Evolutionary conservation across 208 protist genomes (phyloP), one percentile per base, ranked within the genome.

Genomic region (Wallacemonas collosoma): DNA sequence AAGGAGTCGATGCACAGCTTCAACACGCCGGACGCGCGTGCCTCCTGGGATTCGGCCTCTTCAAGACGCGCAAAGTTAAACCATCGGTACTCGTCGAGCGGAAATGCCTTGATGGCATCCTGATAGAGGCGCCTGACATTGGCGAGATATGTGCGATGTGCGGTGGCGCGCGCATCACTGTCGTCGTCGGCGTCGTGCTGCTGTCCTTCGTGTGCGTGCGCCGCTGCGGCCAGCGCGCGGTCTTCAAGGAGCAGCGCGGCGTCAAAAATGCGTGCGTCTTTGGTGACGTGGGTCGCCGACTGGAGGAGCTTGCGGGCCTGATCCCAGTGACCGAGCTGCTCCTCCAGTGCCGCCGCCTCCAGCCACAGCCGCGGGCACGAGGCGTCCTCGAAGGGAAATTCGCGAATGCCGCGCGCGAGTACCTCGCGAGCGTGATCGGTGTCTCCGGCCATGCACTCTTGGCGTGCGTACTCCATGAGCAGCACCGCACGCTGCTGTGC

Each of bases 61-160:
- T 94, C 92, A 72, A 93, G 71, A 70, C 83, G 83, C 54, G 92
- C 92, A 72, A 88, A 93, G 9, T 70, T 75, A n/a, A 89, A 73
- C 88, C 92, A 94, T 57, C 79, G 81, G 41, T 79, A 63, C 60
- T 80, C 82, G 45, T 92, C 75, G 36, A 85, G 73, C 9, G 89
- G 87, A 68, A 86, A 85, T 9, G 83, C 76, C 62, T 87, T 78
- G 63, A 96, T 85, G 26, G 85, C 86, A 3, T 75, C 87, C 54
- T 92, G 81, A 68, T 85, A 93, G 15, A 77, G 68, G 17, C 48
- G 38, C 36, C 79, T 68, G 81, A 79, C 68, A 72, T 72, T 60
- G 51, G 77, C 14, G 6, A 86, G 62, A 45, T 68, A 73, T 12
- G 64, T 65, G 12, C 48, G 53, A 38, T 47, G 56, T 7, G 47